Conservation (phyloP, 208 protist species). For the Crithidia expoeki region DNA sequence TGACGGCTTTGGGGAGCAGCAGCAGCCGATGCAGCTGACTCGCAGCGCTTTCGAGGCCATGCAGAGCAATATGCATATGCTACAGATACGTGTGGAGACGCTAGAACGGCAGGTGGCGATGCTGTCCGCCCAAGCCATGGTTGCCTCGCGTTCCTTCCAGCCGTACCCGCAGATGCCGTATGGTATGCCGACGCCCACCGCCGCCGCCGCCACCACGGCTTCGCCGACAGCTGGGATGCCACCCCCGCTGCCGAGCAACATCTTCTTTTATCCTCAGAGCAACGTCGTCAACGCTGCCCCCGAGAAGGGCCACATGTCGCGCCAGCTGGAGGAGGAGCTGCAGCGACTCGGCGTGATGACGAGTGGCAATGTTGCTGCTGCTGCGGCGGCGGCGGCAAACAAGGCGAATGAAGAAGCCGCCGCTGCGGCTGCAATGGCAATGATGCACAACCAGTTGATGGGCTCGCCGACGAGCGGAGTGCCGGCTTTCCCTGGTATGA, state of each 20-base stretch:
- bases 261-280: slow-evolving; percentile 28
- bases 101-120: slow-evolving; percentile 40
- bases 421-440: slow-evolving; percentile 17
- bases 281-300: slow-evolving; percentile 12
- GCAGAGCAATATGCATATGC: slow-evolving; percentile 36
- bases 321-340: slow-evolving; percentile 47
- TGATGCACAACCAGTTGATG: slow-evolving; percentile 35
- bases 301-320: slow-evolving; percentile 22
- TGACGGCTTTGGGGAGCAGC: slow-evolving; percentile 29
- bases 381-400: slow-evolving; percentile 18
- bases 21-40: slow-evolving; percentile 18
- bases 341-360: slow-evolving; percentile 36
- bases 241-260: slow-evolving; percentile 21
- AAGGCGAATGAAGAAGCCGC: slow-evolving; percentile 18
- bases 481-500: slow-evolving; percentile 26
- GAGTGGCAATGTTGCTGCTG: slow-evolving; percentile 19
- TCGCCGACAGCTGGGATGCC: slow-evolving; percentile 20
- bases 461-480: slow-evolving; percentile 21
- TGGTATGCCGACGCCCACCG: slow-evolving; percentile 9
- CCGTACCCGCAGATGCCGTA: slow-evolving; percentile 27
- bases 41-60: slow-evolving; percentile 30
- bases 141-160: slow-evolving; percentile 20
- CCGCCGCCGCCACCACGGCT: slow-evolving; percentile 6
- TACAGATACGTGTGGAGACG: slow-evolving; percentile 48
- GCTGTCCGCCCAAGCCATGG: slow-evolving; percentile 28